A percentile compares a stretch with the other conserved stretches of the same genome.
Conservation (phyloP, 441 rosid genomes). For the Croton setiger region DNA sequence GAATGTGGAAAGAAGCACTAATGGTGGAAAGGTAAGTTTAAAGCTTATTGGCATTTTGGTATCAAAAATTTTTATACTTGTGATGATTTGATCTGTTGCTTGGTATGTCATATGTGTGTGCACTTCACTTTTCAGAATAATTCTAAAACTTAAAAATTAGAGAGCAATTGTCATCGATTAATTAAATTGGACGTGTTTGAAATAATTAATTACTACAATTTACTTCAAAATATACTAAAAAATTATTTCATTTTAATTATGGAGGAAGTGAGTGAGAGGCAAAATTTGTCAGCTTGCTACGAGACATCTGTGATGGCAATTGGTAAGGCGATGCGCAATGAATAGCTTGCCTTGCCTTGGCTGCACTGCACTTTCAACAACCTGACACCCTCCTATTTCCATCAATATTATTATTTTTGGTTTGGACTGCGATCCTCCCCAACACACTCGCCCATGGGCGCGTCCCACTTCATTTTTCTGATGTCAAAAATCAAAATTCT, state of each 20-base stretch:
- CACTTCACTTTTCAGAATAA: neutral
- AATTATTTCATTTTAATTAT: too few relatives aligned
- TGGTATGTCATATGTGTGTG: neutral
- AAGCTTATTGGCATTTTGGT: constrained; percentile 7
- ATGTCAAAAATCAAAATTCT: too few relatives aligned
- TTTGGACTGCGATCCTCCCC: neutral
- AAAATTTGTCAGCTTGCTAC: constrained; percentile 16
- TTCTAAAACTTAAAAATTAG: neutral
- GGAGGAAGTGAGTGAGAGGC: constrained; percentile 4
- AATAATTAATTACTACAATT: too few relatives aligned
- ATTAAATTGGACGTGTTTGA: too few relatives aligned
- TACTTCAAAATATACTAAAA: too few relatives aligned
- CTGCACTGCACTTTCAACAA: neutral
- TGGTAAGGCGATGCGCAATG: too few relatives aligned
- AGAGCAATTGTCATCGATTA: too few relatives aligned
- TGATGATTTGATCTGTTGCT: neutral
- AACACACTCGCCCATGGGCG: neutral
- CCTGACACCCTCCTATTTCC: constrained; percentile 3
- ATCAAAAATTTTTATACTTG: neutral
- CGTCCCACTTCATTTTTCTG: neutral
- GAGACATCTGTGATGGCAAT: constrained; percentile 9
- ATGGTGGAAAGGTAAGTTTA: constrained; percentile 10
- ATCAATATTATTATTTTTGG: neutral
- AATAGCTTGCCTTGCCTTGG: neutral
- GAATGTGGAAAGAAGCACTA: constrained; percentile 12